These are phyloP conservation scores for Galeopsis tetrahit DNA, from an alignment of 257 asterid species.

Conservation along the genomic window DNA sequence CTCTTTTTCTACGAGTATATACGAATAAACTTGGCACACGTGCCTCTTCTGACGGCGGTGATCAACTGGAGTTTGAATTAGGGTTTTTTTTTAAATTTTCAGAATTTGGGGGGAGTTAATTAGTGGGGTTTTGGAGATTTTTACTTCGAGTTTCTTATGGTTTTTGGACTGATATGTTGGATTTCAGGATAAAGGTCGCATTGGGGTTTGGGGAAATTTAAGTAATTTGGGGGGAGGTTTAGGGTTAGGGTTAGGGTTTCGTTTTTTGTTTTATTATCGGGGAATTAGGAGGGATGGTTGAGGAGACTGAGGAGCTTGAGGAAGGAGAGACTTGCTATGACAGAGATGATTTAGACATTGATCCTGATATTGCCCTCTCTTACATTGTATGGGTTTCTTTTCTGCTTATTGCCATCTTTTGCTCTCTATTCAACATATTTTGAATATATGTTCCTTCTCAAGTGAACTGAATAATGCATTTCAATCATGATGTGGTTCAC, in stretches of 20 bases:
- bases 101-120: constrained; percentile 38
- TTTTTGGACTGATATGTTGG: constrained; percentile 63
- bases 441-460: constrained; percentile 27
- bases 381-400: constrained; percentile 79
- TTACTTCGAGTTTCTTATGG: constrained; percentile 40
- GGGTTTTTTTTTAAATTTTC: constrained; percentile 48
- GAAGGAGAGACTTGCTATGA: constrained; percentile 78
- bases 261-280: constrained; percentile 30
- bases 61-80: constrained; percentile 60
- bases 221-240: constrained; percentile 42
- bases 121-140: constrained; percentile 49
- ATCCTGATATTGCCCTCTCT: constrained; percentile 81
- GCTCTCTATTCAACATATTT: constrained; percentile 11
- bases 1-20: constrained; percentile 22
- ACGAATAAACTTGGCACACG: constrained; percentile 21
- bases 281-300: constrained; percentile 49
- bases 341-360: constrained; percentile 62
- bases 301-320: constrained; percentile 81
- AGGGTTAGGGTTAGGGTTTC: constrained; percentile 38
- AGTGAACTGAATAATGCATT: constrained; percentile 18
- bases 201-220: constrained; percentile 59
- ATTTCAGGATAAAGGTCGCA: constrained; percentile 67
- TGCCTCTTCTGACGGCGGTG: constrained; percentile 45
- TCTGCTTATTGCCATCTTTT: constrained; percentile 33
- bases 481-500: constrained; percentile 27